Evolutionary conservation across 1,284 basidiomycete genomes (phyloP).

Genomic region (Cutaneotrichosporon sp.): DNA sequence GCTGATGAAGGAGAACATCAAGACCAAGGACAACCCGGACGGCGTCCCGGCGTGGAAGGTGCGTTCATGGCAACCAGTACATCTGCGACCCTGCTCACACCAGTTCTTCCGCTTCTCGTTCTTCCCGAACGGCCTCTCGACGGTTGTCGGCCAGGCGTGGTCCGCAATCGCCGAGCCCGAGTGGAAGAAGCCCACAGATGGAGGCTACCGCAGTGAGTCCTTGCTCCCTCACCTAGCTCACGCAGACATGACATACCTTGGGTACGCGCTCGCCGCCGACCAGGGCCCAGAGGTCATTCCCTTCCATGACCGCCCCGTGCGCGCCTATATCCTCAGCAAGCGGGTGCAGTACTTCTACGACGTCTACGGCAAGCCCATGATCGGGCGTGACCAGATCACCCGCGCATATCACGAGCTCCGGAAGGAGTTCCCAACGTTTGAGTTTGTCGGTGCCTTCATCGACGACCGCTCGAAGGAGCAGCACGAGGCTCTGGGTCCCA

Average conservation of each 20-base stretch:
- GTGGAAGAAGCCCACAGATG: neutral
- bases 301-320: constrained; percentile 20
- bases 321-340: constrained; percentile 31
- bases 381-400: constrained; percentile 15
- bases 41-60: constrained; percentile 39
- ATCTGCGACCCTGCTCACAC: neutral
- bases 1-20: constrained; percentile 10
- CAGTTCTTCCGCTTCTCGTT: constrained; percentile 31
- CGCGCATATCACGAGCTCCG: constrained; percentile 23
- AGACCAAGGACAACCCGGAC: constrained; percentile 16
- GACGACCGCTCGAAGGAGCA: constrained; percentile 19
- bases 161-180: constrained; percentile 19
- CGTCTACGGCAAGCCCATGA: constrained; percentile 14
- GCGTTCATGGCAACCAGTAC: neutral
- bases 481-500: constrained; percentile 7
- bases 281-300: constrained; percentile 5
- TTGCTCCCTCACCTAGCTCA: neutral
- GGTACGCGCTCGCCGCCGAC: constrained; percentile 20
- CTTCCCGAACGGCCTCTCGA: constrained; percentile 22
- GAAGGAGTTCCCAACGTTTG: constrained; percentile 30
- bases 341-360: constrained; percentile 28
- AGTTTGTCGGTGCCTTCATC: constrained; percentile 29
- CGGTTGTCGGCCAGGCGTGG: constrained; percentile 28
- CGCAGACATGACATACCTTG: constrained; percentile 11
- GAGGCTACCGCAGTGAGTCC: constrained; percentile 1